These are phyloP conservation scores for Senna siamea DNA, from an alignment of 306 rosid genomes.

Conservation along the genomic window DNA sequence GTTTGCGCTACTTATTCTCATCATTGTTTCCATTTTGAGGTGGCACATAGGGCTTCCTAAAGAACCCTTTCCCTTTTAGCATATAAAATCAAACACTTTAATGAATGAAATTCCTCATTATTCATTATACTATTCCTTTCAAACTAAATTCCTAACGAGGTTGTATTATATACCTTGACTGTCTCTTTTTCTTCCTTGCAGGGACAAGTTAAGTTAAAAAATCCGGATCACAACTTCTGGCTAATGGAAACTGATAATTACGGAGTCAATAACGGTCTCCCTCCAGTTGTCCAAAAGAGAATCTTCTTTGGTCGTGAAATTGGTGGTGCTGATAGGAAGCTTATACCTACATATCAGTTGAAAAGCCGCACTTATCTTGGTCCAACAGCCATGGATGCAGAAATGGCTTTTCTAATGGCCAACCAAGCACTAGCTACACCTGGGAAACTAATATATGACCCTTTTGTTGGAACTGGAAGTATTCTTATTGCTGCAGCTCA, in stretches of 20 bases:
- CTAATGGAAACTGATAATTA: slow-evolving; percentile 81
- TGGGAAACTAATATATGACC: slow-evolving; percentile 88
- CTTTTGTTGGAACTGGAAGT: slow-evolving; percentile 98
- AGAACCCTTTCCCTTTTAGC: slow-evolving; percentile 2
- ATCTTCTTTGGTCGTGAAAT: slow-evolving; percentile 92
- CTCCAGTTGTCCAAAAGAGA: slow-evolving; percentile 70
- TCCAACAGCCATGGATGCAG: slow-evolving; percentile 99
- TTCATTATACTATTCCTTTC: slow-evolving; percentile 1
- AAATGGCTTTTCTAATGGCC: slow-evolving; percentile 95
- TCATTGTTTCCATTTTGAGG: slow-evolving; percentile 30
- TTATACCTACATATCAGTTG: slow-evolving; percentile 88
- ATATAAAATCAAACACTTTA: slow-evolving; percentile 15
- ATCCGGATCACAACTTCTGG: slow-evolving; percentile 88
- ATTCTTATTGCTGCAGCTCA: slow-evolving; percentile 92
- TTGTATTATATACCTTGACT: slow-evolving; percentile 6
- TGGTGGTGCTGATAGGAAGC: slow-evolving; percentile 89
- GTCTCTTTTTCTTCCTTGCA: slow-evolving; percentile 40
- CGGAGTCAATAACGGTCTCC: slow-evolving; percentile 87
- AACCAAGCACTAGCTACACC: slow-evolving; percentile 82
- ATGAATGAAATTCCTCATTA: slow-evolving; percentile 25
- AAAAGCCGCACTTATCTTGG: slow-evolving; percentile 95
- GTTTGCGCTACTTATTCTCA: background rate
- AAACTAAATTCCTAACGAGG: background rate
- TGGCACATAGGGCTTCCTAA: background rate
- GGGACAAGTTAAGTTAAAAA: slow-evolving; percentile 86